Conservation (phyloP, 1,284 basidiomycete species). For the Cutaneotrichosporon sp. region DNA sequence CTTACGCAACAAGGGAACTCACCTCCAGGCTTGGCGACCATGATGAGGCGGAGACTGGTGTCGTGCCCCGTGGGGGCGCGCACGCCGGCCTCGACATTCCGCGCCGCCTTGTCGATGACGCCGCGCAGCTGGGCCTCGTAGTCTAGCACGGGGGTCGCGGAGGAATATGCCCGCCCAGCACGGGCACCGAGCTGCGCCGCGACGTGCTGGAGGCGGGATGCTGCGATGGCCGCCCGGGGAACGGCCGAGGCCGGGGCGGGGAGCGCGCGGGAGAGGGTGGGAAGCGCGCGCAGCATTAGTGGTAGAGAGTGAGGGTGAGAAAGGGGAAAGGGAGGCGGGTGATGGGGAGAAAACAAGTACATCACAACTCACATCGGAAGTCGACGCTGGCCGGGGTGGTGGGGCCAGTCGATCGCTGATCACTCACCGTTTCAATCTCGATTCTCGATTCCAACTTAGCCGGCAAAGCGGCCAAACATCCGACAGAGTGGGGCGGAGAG, state of each 20-base stretch:
- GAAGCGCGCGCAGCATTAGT: not conserved
- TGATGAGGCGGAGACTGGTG: constrained; percentile 37
- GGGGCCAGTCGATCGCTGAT: too few species aligned
- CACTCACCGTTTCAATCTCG: too few species aligned
- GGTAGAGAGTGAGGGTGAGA: not conserved
- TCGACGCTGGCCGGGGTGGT: too few species aligned
- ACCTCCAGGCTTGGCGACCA: constrained; percentile 50
- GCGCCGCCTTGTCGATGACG: not conserved
- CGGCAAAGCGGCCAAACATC: too few species aligned
- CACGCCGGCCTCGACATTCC: constrained; percentile 2
- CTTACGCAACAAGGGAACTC: not conserved
- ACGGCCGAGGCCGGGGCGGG: not conserved
- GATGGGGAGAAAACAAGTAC: too few species aligned
- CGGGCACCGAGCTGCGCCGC: too few species aligned
- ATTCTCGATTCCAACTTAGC: too few species aligned
- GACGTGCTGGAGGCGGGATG: too few species aligned
- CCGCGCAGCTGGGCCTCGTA: constrained; percentile 1
- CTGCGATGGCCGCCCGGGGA: too few species aligned
- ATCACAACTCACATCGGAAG: too few species aligned
- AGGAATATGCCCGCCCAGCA: not conserved
- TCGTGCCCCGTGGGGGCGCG: constrained; percentile 3
- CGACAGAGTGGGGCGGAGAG: too few species aligned
- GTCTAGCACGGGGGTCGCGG: not conserved
- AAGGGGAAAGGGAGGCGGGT: too few species aligned
- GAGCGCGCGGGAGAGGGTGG: not conserved